Percentiles rank a stretch among this genome's conserved stretches.
Evolutionary conservation across 2,329 filamentous ascomycete genomes (phyloP).

Genomic region (Fusarium virguliforme): DNA sequence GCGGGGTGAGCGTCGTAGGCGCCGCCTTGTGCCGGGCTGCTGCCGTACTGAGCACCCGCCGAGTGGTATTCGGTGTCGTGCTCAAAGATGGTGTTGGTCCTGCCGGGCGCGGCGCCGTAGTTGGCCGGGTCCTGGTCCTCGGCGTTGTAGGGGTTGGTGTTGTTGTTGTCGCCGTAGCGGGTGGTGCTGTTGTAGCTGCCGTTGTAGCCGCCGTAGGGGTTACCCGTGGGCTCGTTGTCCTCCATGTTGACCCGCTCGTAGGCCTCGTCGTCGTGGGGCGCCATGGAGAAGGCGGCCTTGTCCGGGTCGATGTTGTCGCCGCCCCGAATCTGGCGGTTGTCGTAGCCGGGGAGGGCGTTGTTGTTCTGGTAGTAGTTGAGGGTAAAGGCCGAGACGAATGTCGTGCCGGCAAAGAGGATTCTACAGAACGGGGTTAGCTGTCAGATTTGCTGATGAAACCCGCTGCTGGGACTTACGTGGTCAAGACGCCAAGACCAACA

Average conservation of each 20-base stretch:
- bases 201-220: slow-evolving; percentile 53
- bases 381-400: slow-evolving; percentile 72
- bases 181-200: slow-evolving; percentile 53
- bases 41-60: slow-evolving; percentile 39
- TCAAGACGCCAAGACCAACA: slow-evolving; percentile 74
- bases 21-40: slow-evolving; percentile 40
- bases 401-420: slow-evolving; percentile 70
- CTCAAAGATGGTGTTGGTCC: slow-evolving; percentile 65
- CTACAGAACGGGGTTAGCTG: slow-evolving; percentile 21
- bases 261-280: slow-evolving; percentile 76
- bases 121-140: slow-evolving; percentile 60
- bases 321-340: slow-evolving; percentile 62
- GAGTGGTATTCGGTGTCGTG: slow-evolving; percentile 66
- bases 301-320: slow-evolving; percentile 75
- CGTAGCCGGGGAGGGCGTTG: slow-evolving; percentile 74
- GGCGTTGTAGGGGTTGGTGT: slow-evolving; percentile 58
- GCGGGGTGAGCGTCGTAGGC: slow-evolving; percentile 60
- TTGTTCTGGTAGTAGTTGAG: slow-evolving; percentile 75
- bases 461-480: slow-evolving; percentile 67
- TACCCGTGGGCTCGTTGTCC: slow-evolving; percentile 62
- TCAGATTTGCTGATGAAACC: neutral
- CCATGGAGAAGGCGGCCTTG: slow-evolving; percentile 79
- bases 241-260: slow-evolving; percentile 75
- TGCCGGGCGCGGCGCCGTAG: slow-evolving; percentile 58
- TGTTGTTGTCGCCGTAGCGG: slow-evolving; percentile 58